Evolutionary conservation across 805 yeast species (phyloP).

Genomic region (Kazachstania martiniae): DNA sequence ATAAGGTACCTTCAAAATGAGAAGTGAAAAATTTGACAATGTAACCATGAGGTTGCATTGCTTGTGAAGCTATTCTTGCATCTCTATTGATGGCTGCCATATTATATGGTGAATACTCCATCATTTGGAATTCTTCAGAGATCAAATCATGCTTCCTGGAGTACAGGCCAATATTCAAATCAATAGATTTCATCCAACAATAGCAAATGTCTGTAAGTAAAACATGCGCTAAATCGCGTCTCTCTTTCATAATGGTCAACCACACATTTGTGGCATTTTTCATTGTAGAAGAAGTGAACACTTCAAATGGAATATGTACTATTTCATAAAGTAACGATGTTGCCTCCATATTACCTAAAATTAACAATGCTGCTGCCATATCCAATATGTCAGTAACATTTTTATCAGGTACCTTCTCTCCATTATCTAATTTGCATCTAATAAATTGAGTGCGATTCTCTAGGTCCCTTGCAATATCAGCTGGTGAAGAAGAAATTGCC

Average conservation of each 20-base stretch:
- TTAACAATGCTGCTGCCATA: conserved; percentile 32
- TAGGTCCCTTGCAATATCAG: conserved; percentile 18
- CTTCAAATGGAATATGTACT: conserved; percentile 60
- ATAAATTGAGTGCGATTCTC: conserved; percentile 11
- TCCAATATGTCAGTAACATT: conserved; percentile 36
- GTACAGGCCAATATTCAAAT: conserved; percentile 52
- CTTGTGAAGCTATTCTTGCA: conserved; percentile 38
- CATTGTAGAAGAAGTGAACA: conserved; percentile 50
- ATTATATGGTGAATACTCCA: conserved; percentile 88
- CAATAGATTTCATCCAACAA: conserved; percentile 59
- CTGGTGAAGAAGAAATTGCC: conserved; percentile 22
- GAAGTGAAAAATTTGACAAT: conserved; percentile 61
- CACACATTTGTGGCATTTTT: conserved; percentile 64
- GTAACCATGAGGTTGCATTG: conserved; percentile 56
- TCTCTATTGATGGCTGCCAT: conserved; percentile 43
- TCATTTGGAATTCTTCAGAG: conserved; percentile 52
- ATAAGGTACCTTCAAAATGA: conserved; percentile 67
- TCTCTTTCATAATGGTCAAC: conserved; percentile 66
- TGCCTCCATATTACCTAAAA: conserved; percentile 29
- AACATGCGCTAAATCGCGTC: conserved; percentile 45
- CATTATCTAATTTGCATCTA: conserved; percentile 10
- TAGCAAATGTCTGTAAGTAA: conserved; percentile 58
- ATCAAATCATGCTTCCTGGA: conserved; percentile 42
- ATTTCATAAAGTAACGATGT: conserved; percentile 35
- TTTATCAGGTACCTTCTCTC: conserved; percentile 17